A percentile compares a stretch with the other conserved stretches of the same genome.
phyloP scores from a whole-genome alignment of 169 alveolate species.

The Cryptosporidium xiaoi region DNA sequence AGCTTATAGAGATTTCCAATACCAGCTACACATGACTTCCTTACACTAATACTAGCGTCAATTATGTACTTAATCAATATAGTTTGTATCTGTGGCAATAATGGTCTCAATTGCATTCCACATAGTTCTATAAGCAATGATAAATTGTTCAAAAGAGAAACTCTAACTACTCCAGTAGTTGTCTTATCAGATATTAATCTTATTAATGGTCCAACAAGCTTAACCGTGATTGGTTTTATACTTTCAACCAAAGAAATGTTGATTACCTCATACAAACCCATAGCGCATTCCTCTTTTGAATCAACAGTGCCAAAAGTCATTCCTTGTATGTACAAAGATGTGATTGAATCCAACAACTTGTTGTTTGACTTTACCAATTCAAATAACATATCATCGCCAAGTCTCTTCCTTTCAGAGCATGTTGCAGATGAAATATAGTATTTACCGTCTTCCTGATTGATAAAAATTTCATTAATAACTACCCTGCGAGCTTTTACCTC shows the following conservation, averaged over 20 bases:
- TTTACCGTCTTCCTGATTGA: background rate
- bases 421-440: too few relatives aligned
- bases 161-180: constrained; percentile 76
- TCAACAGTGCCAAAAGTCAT: constrained; percentile 45
- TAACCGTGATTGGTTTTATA: constrained; percentile 77
- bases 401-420: too few relatives aligned
- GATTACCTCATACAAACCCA: constrained; percentile 70
- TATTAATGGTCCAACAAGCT: constrained; percentile 81
- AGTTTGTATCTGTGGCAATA: constrained; percentile 84
- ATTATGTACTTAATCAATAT: constrained; percentile 78
- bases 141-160: constrained; percentile 77
- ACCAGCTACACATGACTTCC: constrained; percentile 55
- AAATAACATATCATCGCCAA: background rate
- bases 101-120: constrained; percentile 78
- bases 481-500: background rate
- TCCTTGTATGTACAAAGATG: constrained; percentile 67
- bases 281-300: constrained; percentile 73
- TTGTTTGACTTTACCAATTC: background rate
- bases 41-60: constrained; percentile 73
- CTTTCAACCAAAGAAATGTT: constrained; percentile 53
- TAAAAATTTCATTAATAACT: background rate
- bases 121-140: constrained; percentile 76
- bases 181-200: constrained; percentile 78
- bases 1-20: constrained; percentile 65
- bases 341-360: constrained; percentile 29